Conservation (phyloP, 306 rosid genomes). For the Prosopis cineraria region DNA sequence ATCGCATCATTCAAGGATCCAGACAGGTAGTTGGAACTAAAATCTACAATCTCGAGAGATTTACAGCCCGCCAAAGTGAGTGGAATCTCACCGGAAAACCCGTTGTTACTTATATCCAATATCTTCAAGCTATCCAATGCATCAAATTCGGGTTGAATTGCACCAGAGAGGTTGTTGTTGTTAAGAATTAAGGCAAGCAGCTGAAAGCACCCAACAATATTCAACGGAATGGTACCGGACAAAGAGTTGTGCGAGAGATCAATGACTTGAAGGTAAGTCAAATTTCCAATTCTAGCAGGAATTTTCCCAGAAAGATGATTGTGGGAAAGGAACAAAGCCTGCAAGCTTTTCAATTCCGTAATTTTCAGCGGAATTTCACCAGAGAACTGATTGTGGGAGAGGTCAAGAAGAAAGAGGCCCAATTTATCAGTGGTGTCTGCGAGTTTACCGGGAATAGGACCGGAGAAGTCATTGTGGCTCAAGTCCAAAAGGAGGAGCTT, state of each 20-base stretch:
- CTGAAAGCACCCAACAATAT: constrained; percentile 97
- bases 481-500: constrained; percentile 91
- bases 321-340: constrained; percentile 95
- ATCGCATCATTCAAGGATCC: constrained; percentile 93
- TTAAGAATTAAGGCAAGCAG: constrained; percentile 84
- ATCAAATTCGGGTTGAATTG: constrained; percentile 95
- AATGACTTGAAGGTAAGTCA: constrained; percentile 95
- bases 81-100: constrained; percentile 90
- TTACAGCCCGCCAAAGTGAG: constrained; percentile 97
- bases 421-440: constrained; percentile 85
- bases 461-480: constrained; percentile 81
- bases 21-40: constrained; percentile 90
- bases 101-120: constrained; percentile 90
- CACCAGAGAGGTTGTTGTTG: constrained; percentile 90
- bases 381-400: constrained; percentile 86
- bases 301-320: constrained; percentile 89
- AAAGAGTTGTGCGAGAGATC: constrained; percentile 90
- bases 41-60: constrained; percentile 90
- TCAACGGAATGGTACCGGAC: constrained; percentile 88
- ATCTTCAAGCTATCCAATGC: constrained; percentile 94
- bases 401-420: constrained; percentile 91
- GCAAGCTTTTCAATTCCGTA: constrained; percentile 91
- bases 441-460: constrained; percentile 82
- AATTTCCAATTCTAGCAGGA: constrained; percentile 88
- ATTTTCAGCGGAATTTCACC: constrained; percentile 88